Evolutionary conservation across 2,329 filamentous ascomycete species (phyloP), one percentile per base, ranked within the genome.

Genomic region (Ascocoryne sarcoides): DNA sequence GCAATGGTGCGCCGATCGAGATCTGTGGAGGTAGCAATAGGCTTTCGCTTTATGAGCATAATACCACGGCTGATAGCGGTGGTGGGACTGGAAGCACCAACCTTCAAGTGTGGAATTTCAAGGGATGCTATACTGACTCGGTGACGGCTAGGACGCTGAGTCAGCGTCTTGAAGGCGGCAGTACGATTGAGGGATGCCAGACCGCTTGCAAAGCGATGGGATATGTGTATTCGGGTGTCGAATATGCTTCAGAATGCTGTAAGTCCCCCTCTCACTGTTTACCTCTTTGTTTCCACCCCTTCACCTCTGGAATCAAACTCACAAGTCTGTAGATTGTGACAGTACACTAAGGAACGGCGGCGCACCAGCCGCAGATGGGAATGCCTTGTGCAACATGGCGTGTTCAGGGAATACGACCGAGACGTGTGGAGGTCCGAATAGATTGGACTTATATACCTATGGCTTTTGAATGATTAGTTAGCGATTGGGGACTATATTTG

Each of bases 371-470:
- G 34, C 39, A 7, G 35, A 40, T 36, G 45, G 45, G 2, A 42
- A 35, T 21, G 15, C 21, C 10, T 4, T 16, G 10, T 48, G 46
- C 32, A 37, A 44, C 20, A 48, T 48, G 44, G 16, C 34, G 21
- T 48, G 43, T 30, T 10, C 16, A 19, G 46, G 46, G 15, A 43
- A 46, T 23, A n/a, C 37, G 3, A 20, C 37, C 8, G 35, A 48
- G 40, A 42, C 26, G 19, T 48, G 44, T 39, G 46, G 44, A 4
- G 46, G 46, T 4, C 15, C 37, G n/a, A 37, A 46, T 32, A 32
- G 42, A 5, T 31, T 47, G 15, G 21, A 36, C 28, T 21, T 47
- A 7, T 47, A 32, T 20, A 39, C 32, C 17, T 35, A 19, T 35
- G 8, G 32, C 17, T 20, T 18, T 20, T 35, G 18, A 35, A 12